Evolutionary conservation across 495 filamentous ascomycete species (phyloP).

Genomic region (Penicillium cosmopolitanum): DNA sequence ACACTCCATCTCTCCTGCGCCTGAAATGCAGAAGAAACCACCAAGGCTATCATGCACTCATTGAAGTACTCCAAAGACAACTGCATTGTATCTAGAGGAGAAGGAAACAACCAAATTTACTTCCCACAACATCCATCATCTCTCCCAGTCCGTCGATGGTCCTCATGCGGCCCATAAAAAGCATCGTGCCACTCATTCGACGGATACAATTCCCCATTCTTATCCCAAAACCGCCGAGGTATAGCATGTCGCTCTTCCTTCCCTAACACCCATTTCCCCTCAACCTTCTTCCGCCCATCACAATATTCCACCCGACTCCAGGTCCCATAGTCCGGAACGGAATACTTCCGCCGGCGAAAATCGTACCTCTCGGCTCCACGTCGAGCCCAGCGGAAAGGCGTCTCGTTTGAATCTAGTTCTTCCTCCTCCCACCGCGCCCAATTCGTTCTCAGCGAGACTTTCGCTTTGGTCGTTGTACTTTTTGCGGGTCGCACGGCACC

Average conservation of each 20-base stretch:
- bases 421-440: conserved; percentile 31
- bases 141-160: conserved; percentile 3
- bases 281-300: conserved; percentile 7
- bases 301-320: conserved; percentile 40
- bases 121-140: not conserved
- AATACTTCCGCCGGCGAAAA: conserved; percentile 34
- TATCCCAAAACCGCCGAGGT: conserved; percentile 36
- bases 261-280: conserved; percentile 5
- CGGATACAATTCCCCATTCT: conserved; percentile 30
- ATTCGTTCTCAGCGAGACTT: conserved; percentile 11
- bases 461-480: not conserved
- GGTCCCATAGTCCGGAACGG: conserved; percentile 31
- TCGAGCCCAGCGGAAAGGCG: conserved; percentile 20
- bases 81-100: not conserved
- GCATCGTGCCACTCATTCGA: conserved; percentile 32
- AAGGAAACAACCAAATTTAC: not conserved
- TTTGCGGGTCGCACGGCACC: conserved; percentile 18
- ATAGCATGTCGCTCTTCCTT: conserved; percentile 25
- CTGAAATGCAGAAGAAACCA: conserved; percentile 11
- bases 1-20: conserved; percentile 31
- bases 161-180: conserved; percentile 25
- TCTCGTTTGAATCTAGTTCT: conserved; percentile 10
- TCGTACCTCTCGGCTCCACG: conserved; percentile 31
- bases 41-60: no score
- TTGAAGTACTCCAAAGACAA: not conserved